phyloP scores from a whole-genome alignment of 176 grass and related monocot genomes.

The Canna indica region DNA sequence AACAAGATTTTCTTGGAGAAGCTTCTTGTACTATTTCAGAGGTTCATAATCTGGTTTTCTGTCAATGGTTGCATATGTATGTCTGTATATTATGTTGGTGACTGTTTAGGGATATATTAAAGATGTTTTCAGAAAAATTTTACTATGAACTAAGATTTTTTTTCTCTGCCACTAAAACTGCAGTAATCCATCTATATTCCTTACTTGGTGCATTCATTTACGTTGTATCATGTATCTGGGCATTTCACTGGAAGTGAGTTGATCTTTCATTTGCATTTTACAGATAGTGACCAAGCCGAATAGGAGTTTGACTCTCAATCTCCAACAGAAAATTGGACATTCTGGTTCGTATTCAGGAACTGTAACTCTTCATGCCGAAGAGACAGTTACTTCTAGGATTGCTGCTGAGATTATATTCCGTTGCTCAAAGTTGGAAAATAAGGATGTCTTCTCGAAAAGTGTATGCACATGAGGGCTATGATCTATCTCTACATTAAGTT shows the following conservation, averaged over 20 bases:
- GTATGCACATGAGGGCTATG: constrained; percentile 32
- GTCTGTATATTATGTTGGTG: background rate
- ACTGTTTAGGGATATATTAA: background rate
- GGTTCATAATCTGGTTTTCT: constrained; percentile 36
- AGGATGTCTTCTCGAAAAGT: constrained; percentile 84
- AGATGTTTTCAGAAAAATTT: no score
- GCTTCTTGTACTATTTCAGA: constrained; percentile 68
- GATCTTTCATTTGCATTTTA: constrained; percentile 19
- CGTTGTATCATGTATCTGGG: background rate
- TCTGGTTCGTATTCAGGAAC: constrained; percentile 39
- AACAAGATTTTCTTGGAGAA: constrained; percentile 87
- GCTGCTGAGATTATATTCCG: constrained; percentile 56
- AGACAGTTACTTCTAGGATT: constrained; percentile 60
- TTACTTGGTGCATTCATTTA: background rate
- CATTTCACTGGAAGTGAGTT: background rate
- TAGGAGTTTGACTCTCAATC: constrained; percentile 51
- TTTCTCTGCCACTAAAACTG: background rate
- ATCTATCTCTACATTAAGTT: background rate
- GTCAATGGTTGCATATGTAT: background rate
- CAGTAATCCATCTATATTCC: background rate
- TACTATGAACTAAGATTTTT: background rate
- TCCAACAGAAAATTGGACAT: constrained; percentile 25
- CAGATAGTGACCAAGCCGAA: constrained; percentile 83
- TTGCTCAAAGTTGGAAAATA: constrained; percentile 65
- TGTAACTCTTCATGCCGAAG: constrained; percentile 66